phyloP scores from a whole-genome alignment of 371 early-diverging fungal genomes.

The Capillidium rhysosporum region DNA sequence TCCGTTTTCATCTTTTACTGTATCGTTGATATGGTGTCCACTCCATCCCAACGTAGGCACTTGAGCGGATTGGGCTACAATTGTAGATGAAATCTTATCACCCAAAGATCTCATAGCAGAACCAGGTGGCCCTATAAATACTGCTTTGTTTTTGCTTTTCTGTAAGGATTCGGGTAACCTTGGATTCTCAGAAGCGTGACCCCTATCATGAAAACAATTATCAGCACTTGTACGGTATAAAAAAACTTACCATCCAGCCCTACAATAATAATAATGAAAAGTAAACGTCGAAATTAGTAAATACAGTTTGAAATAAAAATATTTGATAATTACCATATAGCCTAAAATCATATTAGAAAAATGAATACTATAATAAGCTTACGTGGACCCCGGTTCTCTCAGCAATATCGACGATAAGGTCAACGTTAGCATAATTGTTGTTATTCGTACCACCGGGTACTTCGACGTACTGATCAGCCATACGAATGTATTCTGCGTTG shows the following conservation, averaged over 20 bases:
- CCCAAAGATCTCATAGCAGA: slow-evolving; percentile 96
- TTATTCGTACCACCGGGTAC: slow-evolving; percentile 93
- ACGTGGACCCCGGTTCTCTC: slow-evolving; percentile 84
- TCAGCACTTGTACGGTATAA: neutral
- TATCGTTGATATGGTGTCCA: slow-evolving; percentile 68
- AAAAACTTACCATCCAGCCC: slow-evolving; percentile 21
- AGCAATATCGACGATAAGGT: slow-evolving; percentile 92
- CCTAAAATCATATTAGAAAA: slow-evolving; percentile 14
- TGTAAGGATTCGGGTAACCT: slow-evolving; percentile 78
- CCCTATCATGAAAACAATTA: too few species aligned
- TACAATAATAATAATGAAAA: neutral
- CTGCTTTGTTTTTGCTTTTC: slow-evolving; percentile 50
- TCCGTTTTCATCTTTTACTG: slow-evolving; percentile 34
- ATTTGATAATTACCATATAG: slow-evolving; percentile 36
- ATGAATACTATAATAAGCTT: neutral
- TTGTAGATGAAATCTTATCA: slow-evolving; percentile 97
- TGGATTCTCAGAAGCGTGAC: slow-evolving; percentile 98
- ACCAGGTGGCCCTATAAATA: slow-evolving; percentile 97
- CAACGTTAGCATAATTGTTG: slow-evolving; percentile 96
- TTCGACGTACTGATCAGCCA: slow-evolving; percentile 95
- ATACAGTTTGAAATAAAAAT: neutral
- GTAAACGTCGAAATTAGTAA: neutral
- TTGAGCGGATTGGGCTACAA: slow-evolving; percentile 89
- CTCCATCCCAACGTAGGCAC: slow-evolving; percentile 95
- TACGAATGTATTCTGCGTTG: slow-evolving; percentile 95